These are phyloP conservation scores for Ophiostoma sp. DNA, from an alignment of 2,329 filamentous ascomycete genomes.

Conservation along the genomic window DNA sequence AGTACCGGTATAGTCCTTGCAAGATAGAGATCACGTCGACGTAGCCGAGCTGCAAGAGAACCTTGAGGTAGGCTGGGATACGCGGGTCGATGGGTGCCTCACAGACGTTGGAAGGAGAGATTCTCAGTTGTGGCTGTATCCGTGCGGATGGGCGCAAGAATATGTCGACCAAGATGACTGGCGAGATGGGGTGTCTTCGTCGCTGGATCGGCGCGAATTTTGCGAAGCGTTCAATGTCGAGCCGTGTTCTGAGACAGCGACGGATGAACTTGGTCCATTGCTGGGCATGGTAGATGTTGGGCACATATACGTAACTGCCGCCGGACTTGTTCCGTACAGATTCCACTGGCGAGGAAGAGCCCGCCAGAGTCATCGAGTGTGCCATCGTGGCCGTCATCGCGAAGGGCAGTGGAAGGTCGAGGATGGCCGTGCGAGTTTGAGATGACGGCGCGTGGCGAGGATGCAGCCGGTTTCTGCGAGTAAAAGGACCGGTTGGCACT, in stretches of 20 bases:
- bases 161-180: conserved; percentile 50
- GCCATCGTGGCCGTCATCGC: background rate
- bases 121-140: background rate
- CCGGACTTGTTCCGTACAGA: background rate
- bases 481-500: background rate
- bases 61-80: conserved; percentile 54
- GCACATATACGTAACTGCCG: background rate
- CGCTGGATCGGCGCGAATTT: conserved; percentile 46
- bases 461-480: conserved; percentile 4
- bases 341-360: background rate
- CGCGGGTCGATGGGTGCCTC: conserved; percentile 52
- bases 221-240: conserved; percentile 50
- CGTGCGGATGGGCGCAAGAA: conserved; percentile 49
- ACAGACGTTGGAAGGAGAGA: conserved; percentile 31
- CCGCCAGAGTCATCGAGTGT: background rate
- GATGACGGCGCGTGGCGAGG: background rate
- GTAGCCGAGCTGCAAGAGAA: conserved; percentile 46
- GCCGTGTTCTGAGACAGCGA: conserved; percentile 46
- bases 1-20: conserved; percentile 51
- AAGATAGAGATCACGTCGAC: conserved; percentile 53
- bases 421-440: no score
- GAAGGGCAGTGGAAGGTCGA: background rate
- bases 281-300: conserved; percentile 26
- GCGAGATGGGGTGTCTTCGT: conserved; percentile 47
- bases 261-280: conserved; percentile 50